Base-by-base conservation (phyloP, 805 yeast genomes). In the Candida nemodendra region DNA sequence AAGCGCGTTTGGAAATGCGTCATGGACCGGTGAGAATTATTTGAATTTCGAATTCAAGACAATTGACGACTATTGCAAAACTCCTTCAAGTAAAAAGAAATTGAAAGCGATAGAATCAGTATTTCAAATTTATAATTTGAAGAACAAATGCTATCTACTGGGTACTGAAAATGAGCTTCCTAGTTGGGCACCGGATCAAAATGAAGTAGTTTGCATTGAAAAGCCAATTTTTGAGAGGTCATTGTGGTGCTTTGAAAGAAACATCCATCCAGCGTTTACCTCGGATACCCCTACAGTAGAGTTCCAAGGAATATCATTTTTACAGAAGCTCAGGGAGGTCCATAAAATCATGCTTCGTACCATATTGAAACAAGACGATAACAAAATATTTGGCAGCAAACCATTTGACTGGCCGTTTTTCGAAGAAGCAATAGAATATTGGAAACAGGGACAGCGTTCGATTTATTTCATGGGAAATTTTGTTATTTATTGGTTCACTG, bases 131-230 rank as follows among this genome's bases (percentile, higher is more conserved):
- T 65, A 71, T 37, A 95, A 86, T 60, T 62, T 69, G 13, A 80
- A 81, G 27, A 76, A 84, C 21, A 69, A 73, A 21, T 93, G 99
- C 62, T 68, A 70, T 14, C 61, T 93, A 39, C 62, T 88, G 50
- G 78, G 89, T n/a, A 95, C 90, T 56, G 75, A 74, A 30, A 72
- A 72, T 15, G 76, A 71, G 54, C 68, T 93, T 27, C 96, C 96
- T n/a, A 47, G 47, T 6, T 85, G 95, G 95, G 97, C 85, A 2
- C 75, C 73, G 50, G 72, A 71, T 42, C 96, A 89, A 59, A 86
- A 84, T 62, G 99, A 93, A 67, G 95, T 91, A 9, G 65, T 88
- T 27, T 93, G 99, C 60, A 74, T 88, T 36, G 81, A 80, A 35
- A 77, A 76, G 18, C 93, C 97, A 11, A 76, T 78, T 13, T 59